Evolutionary conservation across 148 eudicot species (phyloP).

Genomic region (Chenopodium berlandieri): DNA sequence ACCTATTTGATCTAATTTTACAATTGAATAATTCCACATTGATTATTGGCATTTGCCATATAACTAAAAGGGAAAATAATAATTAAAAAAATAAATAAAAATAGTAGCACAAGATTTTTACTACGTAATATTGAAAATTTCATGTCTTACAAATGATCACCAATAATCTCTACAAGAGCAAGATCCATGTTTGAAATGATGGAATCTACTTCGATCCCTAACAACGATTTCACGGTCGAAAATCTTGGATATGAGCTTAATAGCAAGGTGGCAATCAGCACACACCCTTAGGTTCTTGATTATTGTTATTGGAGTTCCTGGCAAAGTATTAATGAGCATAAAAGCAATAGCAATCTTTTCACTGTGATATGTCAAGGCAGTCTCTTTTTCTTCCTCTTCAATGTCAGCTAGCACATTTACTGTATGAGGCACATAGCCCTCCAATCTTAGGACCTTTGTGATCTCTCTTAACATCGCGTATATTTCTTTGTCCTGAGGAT

Average conservation of each 20-base stretch:
- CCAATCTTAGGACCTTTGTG: slow-evolving; percentile 49
- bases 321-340: slow-evolving; percentile 58
- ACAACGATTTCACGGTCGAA: slow-evolving; percentile 63
- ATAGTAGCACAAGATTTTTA: background rate
- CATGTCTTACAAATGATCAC: slow-evolving; percentile 33
- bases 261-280: slow-evolving; percentile 70
- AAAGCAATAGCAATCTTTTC: slow-evolving; percentile 89
- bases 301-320: slow-evolving; percentile 52
- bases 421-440: slow-evolving; percentile 67
- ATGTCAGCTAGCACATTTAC: slow-evolving; percentile 72
- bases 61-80: too few species aligned
- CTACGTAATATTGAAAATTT: background rate
- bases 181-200: slow-evolving; percentile 68
- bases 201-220: slow-evolving; percentile 83
- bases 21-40: too few species aligned
- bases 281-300: slow-evolving; percentile 84
- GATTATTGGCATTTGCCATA: background rate
- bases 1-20: too few species aligned
- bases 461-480: slow-evolving; percentile 60
- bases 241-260: slow-evolving; percentile 61
- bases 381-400: slow-evolving; percentile 88
- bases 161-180: slow-evolving; percentile 86
- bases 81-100: background rate
- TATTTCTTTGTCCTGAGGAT: slow-evolving; percentile 54
- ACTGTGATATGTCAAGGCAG: slow-evolving; percentile 70